Base-by-base conservation (phyloP, 495 filamentous ascomycete genomes). In the Penicillium bialowiezense region DNA sequence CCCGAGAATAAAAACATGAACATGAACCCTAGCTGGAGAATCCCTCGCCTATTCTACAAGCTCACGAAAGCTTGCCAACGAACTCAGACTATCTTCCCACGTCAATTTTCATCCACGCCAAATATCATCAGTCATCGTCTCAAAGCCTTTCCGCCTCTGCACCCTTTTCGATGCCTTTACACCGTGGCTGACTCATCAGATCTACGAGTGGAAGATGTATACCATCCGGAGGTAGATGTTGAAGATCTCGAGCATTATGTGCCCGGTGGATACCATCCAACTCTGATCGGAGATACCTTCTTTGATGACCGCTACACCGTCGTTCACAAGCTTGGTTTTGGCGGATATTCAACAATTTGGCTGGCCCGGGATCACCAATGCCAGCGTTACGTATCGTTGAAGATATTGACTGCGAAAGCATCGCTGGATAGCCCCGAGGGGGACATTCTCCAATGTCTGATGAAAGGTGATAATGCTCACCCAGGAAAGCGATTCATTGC, bases 321-420 rank as follows among this genome's bases (percentile, higher is more conserved):
- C 28, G 81, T 91, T 55, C 83, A 88, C 60, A 93, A 93, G 72
- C 76, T 93, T 21, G 89, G 89, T 8, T 91, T 87, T 86, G 88
- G 89, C 54, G 87, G 90, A 59, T 91, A 91, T 71, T 90, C 86
- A 17, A 93, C 88, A 7, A 88, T 93, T 35, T 92, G 89, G 88
- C 73, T 93, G 20, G 68, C 65, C 9, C 36, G 39, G 24, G 64
- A 74, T 56, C 32, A 50, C 17, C 44, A 53, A 48, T 39, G 31
- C n/a, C 49, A 13, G 41, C 42, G 57, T 31, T 60, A 60, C 14
- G 46, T 60, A 47, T 56, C 57, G 37, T 49, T 56, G 23, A 60
- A 60, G 41, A 56, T 60, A 50, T 23, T 56, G 49, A 60, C 49
- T 53, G 52, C 50, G 28, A 50, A 44, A 20, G 44, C 31, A 24